Evolutionary conservation across 2,329 filamentous ascomycete species (phyloP).

Genomic region (Venturia oleaginea): DNA sequence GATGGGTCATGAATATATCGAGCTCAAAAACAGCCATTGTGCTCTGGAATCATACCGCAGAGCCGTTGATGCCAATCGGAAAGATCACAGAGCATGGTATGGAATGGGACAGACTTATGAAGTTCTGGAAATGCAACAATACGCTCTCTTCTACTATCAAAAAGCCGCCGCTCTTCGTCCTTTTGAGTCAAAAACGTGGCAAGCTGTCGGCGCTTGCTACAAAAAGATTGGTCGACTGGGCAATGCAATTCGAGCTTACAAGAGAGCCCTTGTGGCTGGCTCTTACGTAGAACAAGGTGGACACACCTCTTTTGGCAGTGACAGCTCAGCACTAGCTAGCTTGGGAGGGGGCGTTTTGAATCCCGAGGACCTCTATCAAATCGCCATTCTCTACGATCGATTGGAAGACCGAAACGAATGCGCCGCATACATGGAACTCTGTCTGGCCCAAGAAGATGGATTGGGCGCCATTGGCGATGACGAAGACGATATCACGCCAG

Average conservation of each 20-base stretch:
- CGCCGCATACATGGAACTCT: conserved; percentile 91
- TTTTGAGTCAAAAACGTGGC: conserved; percentile 98
- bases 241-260: conserved; percentile 93
- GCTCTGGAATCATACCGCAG: conserved; percentile 95
- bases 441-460: conserved; percentile 84
- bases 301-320: conserved; percentile 37
- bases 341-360: conserved; percentile 57
- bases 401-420: conserved; percentile 70
- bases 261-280: conserved; percentile 81
- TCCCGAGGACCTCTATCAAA: conserved; percentile 82
- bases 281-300: conserved; percentile 64
- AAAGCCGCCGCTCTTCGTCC: conserved; percentile 86
- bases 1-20: conserved; percentile 98
- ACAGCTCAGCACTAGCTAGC: conserved; percentile 33
- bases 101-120: conserved; percentile 95
- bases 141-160: conserved; percentile 96
- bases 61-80: conserved; percentile 89
- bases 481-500: conserved; percentile 23
- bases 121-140: conserved; percentile 95
- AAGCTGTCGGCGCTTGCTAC: conserved; percentile 85
- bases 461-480: conserved; percentile 23
- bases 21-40: conserved; percentile 96
- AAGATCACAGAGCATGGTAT: conserved; percentile 97
- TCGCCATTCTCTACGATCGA: conserved; percentile 80
- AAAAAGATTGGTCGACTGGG: conserved; percentile 77